A percentile compares a stretch with the other conserved stretches of the same genome.
Conservation (phyloP, 2,329 filamentous ascomycete genomes). For the Colletotrichum sidae region DNA sequence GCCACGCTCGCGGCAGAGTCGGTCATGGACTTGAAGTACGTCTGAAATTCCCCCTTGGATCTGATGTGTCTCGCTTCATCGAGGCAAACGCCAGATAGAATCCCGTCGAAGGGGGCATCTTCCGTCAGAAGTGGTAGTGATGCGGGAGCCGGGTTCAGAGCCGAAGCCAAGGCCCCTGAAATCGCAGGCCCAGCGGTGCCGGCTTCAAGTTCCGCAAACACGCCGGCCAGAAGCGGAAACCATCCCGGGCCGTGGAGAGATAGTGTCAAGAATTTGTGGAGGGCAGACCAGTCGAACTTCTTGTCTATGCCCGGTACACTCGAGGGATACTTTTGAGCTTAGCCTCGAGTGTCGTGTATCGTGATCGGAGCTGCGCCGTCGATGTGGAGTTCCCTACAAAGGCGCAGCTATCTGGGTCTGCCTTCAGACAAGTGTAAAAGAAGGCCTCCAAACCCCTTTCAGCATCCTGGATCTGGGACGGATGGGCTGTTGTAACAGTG, state of each 20-base stretch:
- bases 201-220: conserved; percentile 11
- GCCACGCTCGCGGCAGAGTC: conserved; percentile 26
- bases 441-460: conserved; percentile 22
- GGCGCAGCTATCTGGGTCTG: not conserved
- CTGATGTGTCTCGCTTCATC: conserved; percentile 15
- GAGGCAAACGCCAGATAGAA: conserved; percentile 18
- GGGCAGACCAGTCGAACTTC: conserved; percentile 27
- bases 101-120: conserved; percentile 10
- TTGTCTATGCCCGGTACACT: not conserved
- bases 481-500: conserved; percentile 16
- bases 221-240: conserved; percentile 9
- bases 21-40: conserved; percentile 19
- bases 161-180: conserved; percentile 2
- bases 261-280: not conserved
- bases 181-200: not conserved
- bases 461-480: conserved; percentile 13
- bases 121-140: conserved; percentile 8
- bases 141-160: not conserved
- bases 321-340: conserved; percentile 3
- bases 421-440: conserved; percentile 13
- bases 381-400: not conserved
- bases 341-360: conserved; percentile 8
- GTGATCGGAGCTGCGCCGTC: not conserved
- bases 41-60: conserved; percentile 1
- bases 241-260: conserved; percentile 6